Base-by-base conservation (phyloP, 2,329 filamentous ascomycete species). In the Alternaria sp. region DNA sequence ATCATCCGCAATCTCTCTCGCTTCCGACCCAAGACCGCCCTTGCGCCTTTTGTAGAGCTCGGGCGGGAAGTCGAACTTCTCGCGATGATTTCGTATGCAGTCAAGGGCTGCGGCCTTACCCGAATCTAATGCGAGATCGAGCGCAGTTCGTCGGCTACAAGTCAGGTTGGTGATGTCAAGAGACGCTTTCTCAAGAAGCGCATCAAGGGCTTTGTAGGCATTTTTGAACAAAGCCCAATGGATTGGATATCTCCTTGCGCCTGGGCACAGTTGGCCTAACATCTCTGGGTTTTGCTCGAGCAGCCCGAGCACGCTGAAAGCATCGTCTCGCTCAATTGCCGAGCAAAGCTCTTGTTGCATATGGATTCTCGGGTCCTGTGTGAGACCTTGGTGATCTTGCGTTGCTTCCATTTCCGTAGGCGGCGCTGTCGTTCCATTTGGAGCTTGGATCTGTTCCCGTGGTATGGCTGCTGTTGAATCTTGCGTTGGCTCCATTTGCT, bases 191-290 rank as follows among this genome's bases (percentile, higher is more conserved):
- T n/a, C 33, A 5, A 41, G 14, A 41, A 41, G 33, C 2, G 1
- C 33, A 3, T 41, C 33, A 4, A 41, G 33, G 5, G 33, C 8
- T 10, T 41, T 2, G n/a, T 41, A n/a, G 4, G 15, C 33, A 15
- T n/a, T n/a, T 0, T 41, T 41, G 2, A 6, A 41, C 33, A 41
- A 4, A 1, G 33, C 33, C 8, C 2, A 10, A n/a, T 41, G 33
- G 0, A 41, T 41, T 0, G 33, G 33, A 1, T 37, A 10, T 1
- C 4, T 37, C 2, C 4, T 5, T n/a, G 0, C 33, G 33, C 4
- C 0, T n/a, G 8, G 15, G 2, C 3, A 37, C 3, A 37, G 2
- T 1, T 8, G 33, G 4, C 2, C 15, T 3, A 41, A 2, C 9
- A 41, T n/a, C 33, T 41, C 33, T 5, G 33, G 33, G 33, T 3